These are phyloP conservation scores for Sambucus nigra DNA, from an alignment of 129 eudicot genomes.

Conservation along the genomic window DNA sequence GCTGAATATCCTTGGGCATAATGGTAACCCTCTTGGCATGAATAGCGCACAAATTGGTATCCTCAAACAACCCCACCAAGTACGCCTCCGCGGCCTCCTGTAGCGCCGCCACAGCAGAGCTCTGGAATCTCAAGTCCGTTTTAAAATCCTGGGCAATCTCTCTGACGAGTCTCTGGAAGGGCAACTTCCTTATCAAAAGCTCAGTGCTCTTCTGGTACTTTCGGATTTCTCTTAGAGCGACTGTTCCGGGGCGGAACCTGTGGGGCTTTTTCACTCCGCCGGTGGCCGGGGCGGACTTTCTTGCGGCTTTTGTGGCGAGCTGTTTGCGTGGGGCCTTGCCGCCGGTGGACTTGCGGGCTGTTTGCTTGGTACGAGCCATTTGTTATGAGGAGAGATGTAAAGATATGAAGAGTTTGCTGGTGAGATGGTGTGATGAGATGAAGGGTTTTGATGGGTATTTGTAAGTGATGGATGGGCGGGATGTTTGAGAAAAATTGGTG, in stretches of 20 bases:
- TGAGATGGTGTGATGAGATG: neutral
- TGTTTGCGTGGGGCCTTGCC: constrained; percentile 34
- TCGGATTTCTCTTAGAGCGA: constrained; percentile 18
- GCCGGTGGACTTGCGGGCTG: constrained; percentile 18
- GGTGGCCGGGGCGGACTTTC: constrained; percentile 38
- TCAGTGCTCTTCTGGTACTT: constrained; percentile 18
- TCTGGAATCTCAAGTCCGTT: constrained; percentile 34
- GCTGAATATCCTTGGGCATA: constrained; percentile 37
- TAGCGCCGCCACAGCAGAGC: constrained; percentile 20
- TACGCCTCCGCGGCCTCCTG: constrained; percentile 24
- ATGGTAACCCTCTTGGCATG: constrained; percentile 16
- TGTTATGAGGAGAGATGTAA: neutral
- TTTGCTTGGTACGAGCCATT: constrained; percentile 20
- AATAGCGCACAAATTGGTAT: constrained; percentile 14
- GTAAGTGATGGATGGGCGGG: neutral
- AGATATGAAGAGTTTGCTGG: neutral
- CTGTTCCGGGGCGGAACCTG: constrained; percentile 22
- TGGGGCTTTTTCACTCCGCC: constrained; percentile 32
- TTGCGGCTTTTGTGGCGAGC: constrained; percentile 35
- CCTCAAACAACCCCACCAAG: constrained; percentile 18
- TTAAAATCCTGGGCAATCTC: constrained; percentile 34
- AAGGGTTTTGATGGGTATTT: neutral
- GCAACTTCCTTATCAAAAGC: constrained; percentile 17
- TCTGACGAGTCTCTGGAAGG: constrained; percentile 30
- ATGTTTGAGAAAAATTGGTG: neutral